Evolutionary conservation across 2,329 filamentous ascomycete species (phyloP).

Genomic region (Alternaria dauci): DNA sequence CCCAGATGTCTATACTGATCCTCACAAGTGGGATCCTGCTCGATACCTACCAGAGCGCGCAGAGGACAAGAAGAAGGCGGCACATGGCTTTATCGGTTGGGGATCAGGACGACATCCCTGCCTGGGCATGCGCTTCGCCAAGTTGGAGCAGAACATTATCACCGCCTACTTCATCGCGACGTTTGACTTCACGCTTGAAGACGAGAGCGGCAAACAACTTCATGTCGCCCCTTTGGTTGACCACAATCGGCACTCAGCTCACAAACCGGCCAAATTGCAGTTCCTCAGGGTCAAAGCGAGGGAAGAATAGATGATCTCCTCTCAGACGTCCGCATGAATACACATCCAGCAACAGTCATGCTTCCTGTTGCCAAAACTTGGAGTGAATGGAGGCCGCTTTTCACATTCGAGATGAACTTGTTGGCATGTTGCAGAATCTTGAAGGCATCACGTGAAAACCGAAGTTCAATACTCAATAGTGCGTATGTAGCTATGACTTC

Average conservation of each 20-base stretch:
- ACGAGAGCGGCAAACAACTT: slow-evolving; percentile 50
- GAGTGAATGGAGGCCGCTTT: neutral
- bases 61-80: slow-evolving; percentile 56
- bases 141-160: slow-evolving; percentile 62
- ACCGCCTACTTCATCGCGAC: slow-evolving; percentile 59
- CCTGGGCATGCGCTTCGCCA: slow-evolving; percentile 58
- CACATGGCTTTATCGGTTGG: slow-evolving; percentile 51
- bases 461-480: neutral
- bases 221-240: slow-evolving; percentile 45
- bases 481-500: neutral
- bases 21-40: slow-evolving; percentile 60
- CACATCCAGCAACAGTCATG: neutral
- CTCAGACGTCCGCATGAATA: neutral
- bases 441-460: neutral
- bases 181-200: slow-evolving; percentile 59
- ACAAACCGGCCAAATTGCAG: slow-evolving; percentile 50
- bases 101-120: slow-evolving; percentile 56
- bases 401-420: neutral
- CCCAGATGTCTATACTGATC: slow-evolving; percentile 59
- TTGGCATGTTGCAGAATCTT: neutral
- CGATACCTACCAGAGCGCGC: slow-evolving; percentile 58
- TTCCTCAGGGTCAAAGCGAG: slow-evolving; percentile 52
- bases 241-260: slow-evolving; percentile 51
- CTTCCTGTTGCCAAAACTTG: neutral
- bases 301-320: slow-evolving; percentile 21